Evolutionary conservation across 2,329 filamentous ascomycete genomes (phyloP), one percentile per base, ranked within the genome.

Genomic region (Penicillium expansum): DNA sequence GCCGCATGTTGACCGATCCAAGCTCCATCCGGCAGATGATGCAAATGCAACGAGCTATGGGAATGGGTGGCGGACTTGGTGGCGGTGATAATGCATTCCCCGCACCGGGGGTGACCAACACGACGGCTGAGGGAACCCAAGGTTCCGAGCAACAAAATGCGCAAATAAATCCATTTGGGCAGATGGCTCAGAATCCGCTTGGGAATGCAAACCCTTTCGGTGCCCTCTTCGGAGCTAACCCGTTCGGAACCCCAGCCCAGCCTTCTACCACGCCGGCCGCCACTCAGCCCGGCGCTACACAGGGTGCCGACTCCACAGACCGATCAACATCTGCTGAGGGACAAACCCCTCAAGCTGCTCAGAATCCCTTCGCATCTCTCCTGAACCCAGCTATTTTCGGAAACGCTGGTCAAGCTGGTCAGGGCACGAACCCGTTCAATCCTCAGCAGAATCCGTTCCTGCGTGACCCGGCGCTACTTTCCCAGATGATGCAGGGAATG

Each of bases 1-100:
- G 94, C 68, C 83, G 89, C 50, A 94, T 97, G 89, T 88, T 99
- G 82, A 93, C 91, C 60, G 92, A 95, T 70, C 94, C 94, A 4
- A 85, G 91, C 43, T 86, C 91, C 66, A 84, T 99, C 62, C 83
- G 91, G 56, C 86, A 90, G 72, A 91, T 92, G 67, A 85, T 91
- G 68, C 86, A 91, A 60, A 88, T 97, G 86, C 89, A 92, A 71
- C 83, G 89, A 58, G 75, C 77, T 56, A 84, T 87, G 78, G 76
- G 77, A 48, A 61, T 66, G 60, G 71, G 73, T 77, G 83, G 81
- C 43, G 83, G 81, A 54, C 74, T 71, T 54, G 79, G 78, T 48
- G 80, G 76, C 53, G 78, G 75, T 56, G 78, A 77, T 41, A 67
- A 70, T 42, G 80, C 85, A 5, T 97, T 99, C 71, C 92, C 94